Base-by-base conservation (phyloP, 2,329 filamentous ascomycete species). In the Alternaria hordeiaustralica region DNA sequence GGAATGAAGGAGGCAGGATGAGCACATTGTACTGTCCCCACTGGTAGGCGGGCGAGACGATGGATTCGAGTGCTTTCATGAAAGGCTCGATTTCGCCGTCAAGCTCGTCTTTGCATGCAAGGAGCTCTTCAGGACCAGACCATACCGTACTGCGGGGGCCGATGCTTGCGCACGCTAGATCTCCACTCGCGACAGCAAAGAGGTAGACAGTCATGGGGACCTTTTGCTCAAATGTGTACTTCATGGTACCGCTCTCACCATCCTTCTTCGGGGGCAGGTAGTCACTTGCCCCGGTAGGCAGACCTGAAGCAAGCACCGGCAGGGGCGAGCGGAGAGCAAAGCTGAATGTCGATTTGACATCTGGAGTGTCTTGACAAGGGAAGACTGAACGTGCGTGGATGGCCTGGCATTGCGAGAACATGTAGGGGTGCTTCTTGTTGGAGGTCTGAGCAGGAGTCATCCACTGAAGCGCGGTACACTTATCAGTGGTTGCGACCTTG, bases 391-490 rank as follows among this genome's bases (percentile, higher is more conserved):
- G 90, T 46, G 93, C 93, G 75, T 98, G 94, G 75, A 97, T 98
- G 58, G 95, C 94, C 84, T 99, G 95, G 80, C 94, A 97, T 84
- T 98, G 96, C 47, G 93, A 96, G 84, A 98, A 98, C 90, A 98
- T 95, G 82, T 97, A 98, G 1, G 95, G 95, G 71, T 96, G 92
- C 81, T 94, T 96, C 84, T 94, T 94, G 87, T 97, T 97, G 62
- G 92, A 93, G 1, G 96, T 98, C 83, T 98, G 96, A 30, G 91
- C 91, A 2, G 94, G 93, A 0, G 92, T 94, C 80, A 99, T 87
- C 95, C 96, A 99, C 82, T 98, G 95, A 66, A 99, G 85, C 10
- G 95, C 95, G 11, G 94, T 97, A 81, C 95, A 97, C 74, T 92
- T 87, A 55, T 91, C 87, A 1, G 96, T 98, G 6, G 96, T 98